Base-by-base conservation (phyloP, 2,329 filamentous ascomycete species). In the Waltergamsia citrina region DNA sequence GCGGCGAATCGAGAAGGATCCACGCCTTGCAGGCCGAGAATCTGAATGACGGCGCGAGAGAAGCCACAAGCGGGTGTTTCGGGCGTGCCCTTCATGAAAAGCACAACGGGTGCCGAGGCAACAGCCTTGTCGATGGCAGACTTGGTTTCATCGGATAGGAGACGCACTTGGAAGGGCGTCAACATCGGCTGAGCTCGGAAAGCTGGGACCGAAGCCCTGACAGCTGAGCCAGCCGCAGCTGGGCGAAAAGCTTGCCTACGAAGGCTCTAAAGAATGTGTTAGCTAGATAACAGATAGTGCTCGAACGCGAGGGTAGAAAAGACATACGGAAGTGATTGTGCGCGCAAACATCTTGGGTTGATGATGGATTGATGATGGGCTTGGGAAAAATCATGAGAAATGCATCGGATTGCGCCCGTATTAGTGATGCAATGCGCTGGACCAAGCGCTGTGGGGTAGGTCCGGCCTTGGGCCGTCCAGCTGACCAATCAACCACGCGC, bases 81-180 rank as follows among this genome's bases (percentile, higher is more conserved):
- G 38, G 92, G 92, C 2, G 92, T 96, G 39, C 92, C 92, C 69
- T 98, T 98, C 92, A 98, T 98, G 70, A 98, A 98, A 37, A 98
- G 71, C 1, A 98, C 92, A 1, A 98, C 90, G 3, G 90, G 90
- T 1, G 88, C 83, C 1, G 87, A 88, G 17, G 65, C 69, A 12
- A 98, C 81, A 21, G 90, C 90, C 57, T 87, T 85, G 59, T 95
- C 85, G 50, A 98, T 98, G 18, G 88, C 87, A 25, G 76, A 62
- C 41, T 74, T 78, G 9, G 85, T 92, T 52, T 86, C 74, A 47
- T 80, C 74, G 21, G 90, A 95, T 31, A 98, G 74, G 26, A 85
- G 71, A 37, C 87, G 81, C 38, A 71, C 61, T 41, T 69, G 67
- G 49, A 58, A 48, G 31, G 53, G 50, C 29, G 48, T 45, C 28